Conservation (phyloP, 2,329 filamentous ascomycete genomes). For the Penicillium sp. region DNA sequence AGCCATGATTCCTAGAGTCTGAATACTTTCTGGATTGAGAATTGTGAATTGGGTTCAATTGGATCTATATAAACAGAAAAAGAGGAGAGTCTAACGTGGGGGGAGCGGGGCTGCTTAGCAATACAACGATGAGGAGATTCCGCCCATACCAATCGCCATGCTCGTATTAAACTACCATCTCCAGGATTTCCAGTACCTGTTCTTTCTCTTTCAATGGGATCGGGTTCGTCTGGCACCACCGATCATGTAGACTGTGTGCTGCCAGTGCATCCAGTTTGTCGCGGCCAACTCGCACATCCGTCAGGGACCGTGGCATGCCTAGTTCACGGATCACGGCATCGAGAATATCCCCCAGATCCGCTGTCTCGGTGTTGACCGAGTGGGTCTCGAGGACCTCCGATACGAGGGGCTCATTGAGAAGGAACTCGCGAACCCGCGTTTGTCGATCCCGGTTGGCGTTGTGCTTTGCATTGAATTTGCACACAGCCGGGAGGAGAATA, state of each 20-base stretch:
- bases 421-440: constrained; percentile 41
- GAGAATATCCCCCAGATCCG: constrained; percentile 57
- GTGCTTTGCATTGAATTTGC: constrained; percentile 57
- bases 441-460: constrained; percentile 51
- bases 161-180: constrained; percentile 27
- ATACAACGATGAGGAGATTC: neutral
- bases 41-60: neutral
- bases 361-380: constrained; percentile 26
- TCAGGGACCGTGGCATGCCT: constrained; percentile 59
- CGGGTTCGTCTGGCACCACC: constrained; percentile 26
- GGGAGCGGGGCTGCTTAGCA: constrained; percentile 25
- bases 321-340: constrained; percentile 56
- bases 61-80: neutral
- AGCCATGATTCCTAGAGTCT: constrained; percentile 10
- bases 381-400: constrained; percentile 39
- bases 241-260: constrained; percentile 26
- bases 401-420: constrained; percentile 46
- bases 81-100: neutral
- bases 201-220: constrained; percentile 24
- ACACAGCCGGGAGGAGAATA: constrained; percentile 59
- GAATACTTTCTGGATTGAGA: neutral
- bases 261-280: constrained; percentile 56
- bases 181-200: constrained; percentile 28
- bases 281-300: constrained; percentile 55
- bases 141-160: neutral